Conservation (phyloP, 192 early-diverging fungal species). For the Fimicolochytrium jonesii region DNA sequence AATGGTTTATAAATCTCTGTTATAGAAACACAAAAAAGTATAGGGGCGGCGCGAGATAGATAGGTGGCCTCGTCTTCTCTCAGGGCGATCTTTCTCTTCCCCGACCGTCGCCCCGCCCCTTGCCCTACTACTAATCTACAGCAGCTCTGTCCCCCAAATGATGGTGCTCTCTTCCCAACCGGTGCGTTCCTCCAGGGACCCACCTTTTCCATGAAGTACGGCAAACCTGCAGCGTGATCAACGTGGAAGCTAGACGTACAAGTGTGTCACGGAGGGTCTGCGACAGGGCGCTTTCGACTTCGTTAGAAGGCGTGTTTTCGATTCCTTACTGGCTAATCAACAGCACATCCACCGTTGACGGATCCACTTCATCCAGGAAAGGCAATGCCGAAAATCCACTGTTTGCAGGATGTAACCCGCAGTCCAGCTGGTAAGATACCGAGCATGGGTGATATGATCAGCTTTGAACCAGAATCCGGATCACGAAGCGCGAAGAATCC, state of each 20-base stretch:
- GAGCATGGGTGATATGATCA: no score
- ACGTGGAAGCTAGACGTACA: conserved; percentile 76
- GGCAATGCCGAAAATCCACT: conserved; percentile 87
- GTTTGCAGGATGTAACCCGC: conserved; percentile 92
- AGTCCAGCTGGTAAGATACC: conserved; percentile 71
- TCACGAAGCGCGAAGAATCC: not conserved
- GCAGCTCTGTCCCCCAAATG: no score
- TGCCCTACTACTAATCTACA: no score
- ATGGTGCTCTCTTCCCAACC: no score
- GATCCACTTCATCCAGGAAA: conserved; percentile 93
- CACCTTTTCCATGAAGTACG: conserved; percentile 94
- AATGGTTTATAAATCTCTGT: no score
- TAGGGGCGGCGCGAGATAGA: no score
- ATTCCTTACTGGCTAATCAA: conserved; percentile 84
- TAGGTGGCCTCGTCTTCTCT: no score
- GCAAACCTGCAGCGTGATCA: conserved; percentile 94
- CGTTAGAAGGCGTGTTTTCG: not conserved
- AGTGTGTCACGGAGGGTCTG: no score
- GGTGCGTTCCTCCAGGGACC: not conserved
- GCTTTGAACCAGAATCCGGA: not conserved
- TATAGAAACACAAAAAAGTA: no score
- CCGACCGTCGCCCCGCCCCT: not conserved
- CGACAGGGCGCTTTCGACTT: not conserved
- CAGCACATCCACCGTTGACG: conserved; percentile 79
- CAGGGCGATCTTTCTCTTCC: not conserved